Conservation (phyloP, 305 asterid genomes). For the Euphrasia arctica region DNA sequence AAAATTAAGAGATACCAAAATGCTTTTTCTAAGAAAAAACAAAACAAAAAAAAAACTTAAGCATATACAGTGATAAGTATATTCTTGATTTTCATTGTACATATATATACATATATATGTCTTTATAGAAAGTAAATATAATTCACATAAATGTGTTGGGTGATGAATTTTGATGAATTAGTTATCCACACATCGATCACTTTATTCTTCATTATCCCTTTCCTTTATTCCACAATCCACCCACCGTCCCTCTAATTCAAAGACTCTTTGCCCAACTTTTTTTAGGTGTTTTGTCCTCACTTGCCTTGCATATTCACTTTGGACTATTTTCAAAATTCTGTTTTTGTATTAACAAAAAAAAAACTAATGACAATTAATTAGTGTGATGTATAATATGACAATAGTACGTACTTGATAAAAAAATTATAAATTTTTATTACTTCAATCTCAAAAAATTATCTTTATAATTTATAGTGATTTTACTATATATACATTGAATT, state of each 20-base stretch:
- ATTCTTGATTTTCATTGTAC: slow-evolving; percentile 30
- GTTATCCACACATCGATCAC: slow-evolving; percentile 24
- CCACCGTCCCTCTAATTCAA: slow-evolving; percentile 15
- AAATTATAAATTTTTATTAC: no score
- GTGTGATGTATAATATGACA: no score
- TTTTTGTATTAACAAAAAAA: no score
- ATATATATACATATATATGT: background rate
- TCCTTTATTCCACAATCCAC: slow-evolving; percentile 39
- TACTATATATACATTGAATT: no score
- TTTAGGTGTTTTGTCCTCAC: slow-evolving; percentile 23
- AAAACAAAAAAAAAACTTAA: slow-evolving; percentile 7
- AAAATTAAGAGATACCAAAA: slow-evolving; percentile 36
- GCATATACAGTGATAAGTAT: slow-evolving; percentile 31
- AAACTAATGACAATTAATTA: no score
- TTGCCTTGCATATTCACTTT: background rate
- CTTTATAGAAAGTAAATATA: slow-evolving; percentile 31
- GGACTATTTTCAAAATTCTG: no score
- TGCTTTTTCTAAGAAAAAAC: slow-evolving; percentile 3
- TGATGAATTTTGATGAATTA: slow-evolving; percentile 23
- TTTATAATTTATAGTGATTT: no score
- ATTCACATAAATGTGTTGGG: slow-evolving; percentile 15
- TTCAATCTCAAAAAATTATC: no score
- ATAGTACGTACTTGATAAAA: no score
- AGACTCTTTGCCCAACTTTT: slow-evolving; percentile 25
- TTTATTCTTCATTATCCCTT: slow-evolving; percentile 35